Conservation (phyloP, 176 grass and related monocot species). For the Elymus sibiricus region DNA sequence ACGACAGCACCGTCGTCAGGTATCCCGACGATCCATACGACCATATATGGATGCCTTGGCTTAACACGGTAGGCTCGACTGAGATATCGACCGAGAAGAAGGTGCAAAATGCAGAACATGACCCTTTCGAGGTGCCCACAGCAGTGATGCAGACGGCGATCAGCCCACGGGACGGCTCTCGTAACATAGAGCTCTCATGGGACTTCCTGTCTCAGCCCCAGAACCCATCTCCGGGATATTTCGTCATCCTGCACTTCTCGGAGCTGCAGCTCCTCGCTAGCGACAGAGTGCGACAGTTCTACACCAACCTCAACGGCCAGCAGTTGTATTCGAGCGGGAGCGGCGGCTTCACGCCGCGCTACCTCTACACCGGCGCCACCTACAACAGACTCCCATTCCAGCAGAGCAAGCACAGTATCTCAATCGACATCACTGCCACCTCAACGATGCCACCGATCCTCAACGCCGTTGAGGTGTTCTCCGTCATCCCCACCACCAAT, state of each 20-base stretch:
- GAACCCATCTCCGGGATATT: not conserved
- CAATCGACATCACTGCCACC: constrained; percentile 31
- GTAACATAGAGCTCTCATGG: constrained; percentile 24
- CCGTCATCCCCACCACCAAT: constrained; percentile 5
- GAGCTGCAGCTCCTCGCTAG: constrained; percentile 30
- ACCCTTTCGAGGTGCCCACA: constrained; percentile 18
- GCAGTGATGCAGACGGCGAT: no score
- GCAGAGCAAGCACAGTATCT: not conserved
- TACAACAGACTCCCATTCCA: not conserved
- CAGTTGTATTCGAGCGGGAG: not conserved
- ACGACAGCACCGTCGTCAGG: not conserved
- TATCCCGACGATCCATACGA: constrained; percentile 46
- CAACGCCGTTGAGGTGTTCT: constrained; percentile 53
- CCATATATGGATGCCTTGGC: constrained; percentile 7
- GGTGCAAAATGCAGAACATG: not conserved
- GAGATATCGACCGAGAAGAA: constrained; percentile 27
- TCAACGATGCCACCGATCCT: constrained; percentile 49
- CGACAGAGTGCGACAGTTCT: constrained; percentile 31
- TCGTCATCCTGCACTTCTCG: constrained; percentile 18
- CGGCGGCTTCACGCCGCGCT: not conserved
- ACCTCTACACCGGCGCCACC: not conserved
- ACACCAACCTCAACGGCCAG: constrained; percentile 18
- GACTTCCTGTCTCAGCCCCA: not conserved
- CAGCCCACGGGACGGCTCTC: constrained; percentile 33
- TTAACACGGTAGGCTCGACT: not conserved